Conservation (phyloP, 2,329 filamentous ascomycete genomes). For the Sclerotinia nivalis region DNA sequence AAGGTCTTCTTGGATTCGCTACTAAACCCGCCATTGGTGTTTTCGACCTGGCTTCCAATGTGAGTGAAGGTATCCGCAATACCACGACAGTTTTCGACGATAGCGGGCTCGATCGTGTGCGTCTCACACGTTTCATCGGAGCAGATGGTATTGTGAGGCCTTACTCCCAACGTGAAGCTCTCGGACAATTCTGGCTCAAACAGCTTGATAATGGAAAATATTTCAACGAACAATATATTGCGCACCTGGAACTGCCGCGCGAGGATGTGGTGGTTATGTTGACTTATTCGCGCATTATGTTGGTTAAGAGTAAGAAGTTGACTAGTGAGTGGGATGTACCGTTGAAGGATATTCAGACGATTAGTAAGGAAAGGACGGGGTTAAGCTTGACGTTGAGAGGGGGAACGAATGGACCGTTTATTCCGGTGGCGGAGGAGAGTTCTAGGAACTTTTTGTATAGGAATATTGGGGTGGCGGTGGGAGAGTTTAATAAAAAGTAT, state of each 20-base stretch:
- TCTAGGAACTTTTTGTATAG: slow-evolving; percentile 62
- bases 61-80: slow-evolving; percentile 96
- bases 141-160: slow-evolving; percentile 91
- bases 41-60: slow-evolving; percentile 94
- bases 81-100: slow-evolving; percentile 98
- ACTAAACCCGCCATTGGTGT: slow-evolving; percentile 97
- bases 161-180: slow-evolving; percentile 90
- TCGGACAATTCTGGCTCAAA: slow-evolving; percentile 98
- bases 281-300: slow-evolving; percentile 82
- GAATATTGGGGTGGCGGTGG: slow-evolving; percentile 65
- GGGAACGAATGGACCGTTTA: slow-evolving; percentile 89
- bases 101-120: slow-evolving; percentile 89
- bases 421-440: slow-evolving; percentile 89
- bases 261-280: slow-evolving; percentile 90
- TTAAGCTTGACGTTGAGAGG: slow-evolving; percentile 86
- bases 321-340: slow-evolving; percentile 95
- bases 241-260: slow-evolving; percentile 85
- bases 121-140: slow-evolving; percentile 89
- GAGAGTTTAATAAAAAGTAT: slow-evolving; percentile 65
- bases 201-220: slow-evolving; percentile 96
- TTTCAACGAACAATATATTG: slow-evolving; percentile 97
- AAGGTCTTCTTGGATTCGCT: slow-evolving; percentile 88
- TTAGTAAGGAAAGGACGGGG: slow-evolving; percentile 93
- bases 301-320: slow-evolving; percentile 83
- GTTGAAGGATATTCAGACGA: slow-evolving; percentile 93